Conservation (phyloP, 2,329 filamentous ascomycete genomes). For the Trichoderma koningiopsis region DNA sequence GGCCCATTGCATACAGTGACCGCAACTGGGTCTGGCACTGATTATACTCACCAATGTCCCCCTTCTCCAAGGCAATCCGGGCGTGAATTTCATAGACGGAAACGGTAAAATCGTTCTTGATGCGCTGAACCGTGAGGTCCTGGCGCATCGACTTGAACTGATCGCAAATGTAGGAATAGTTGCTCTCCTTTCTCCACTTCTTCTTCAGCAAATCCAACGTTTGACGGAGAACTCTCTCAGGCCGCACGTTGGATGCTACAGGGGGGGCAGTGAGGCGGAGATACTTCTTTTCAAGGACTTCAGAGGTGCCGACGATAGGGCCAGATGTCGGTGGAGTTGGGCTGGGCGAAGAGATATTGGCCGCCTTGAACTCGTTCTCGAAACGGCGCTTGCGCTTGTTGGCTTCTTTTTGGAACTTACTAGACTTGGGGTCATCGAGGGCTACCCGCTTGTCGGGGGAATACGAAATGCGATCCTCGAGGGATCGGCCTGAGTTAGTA, state of each 20-base stretch:
- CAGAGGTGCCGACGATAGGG: slow-evolving; percentile 83
- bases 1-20: slow-evolving; percentile 81
- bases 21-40: slow-evolving; percentile 98
- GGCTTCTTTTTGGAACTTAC: slow-evolving; percentile 91
- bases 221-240: slow-evolving; percentile 75
- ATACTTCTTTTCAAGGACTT: slow-evolving; percentile 88
- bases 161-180: slow-evolving; percentile 97
- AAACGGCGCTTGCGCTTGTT: slow-evolving; percentile 91
- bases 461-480: slow-evolving; percentile 78
- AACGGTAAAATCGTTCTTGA: slow-evolving; percentile 96
- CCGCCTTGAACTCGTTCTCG: slow-evolving; percentile 64
- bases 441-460: slow-evolving; percentile 46
- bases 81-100: slow-evolving; percentile 97
- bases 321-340: slow-evolving; percentile 60
- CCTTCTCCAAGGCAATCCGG: slow-evolving; percentile 95
- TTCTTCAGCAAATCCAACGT: slow-evolving; percentile 86
- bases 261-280: slow-evolving; percentile 90
- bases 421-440: slow-evolving; percentile 59
- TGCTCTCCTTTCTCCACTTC: slow-evolving; percentile 91
- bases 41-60: slow-evolving; percentile 99
- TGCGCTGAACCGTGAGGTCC: slow-evolving; percentile 95
- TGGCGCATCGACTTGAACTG: slow-evolving; percentile 99
- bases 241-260: slow-evolving; percentile 85
- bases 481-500: slow-evolving; percentile 59
- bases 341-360: slow-evolving; percentile 58